Evolutionary conservation across 2,329 filamentous ascomycete genomes (phyloP), one percentile per base, ranked within the genome.

Genomic region (Fusarium agapanthi): DNA sequence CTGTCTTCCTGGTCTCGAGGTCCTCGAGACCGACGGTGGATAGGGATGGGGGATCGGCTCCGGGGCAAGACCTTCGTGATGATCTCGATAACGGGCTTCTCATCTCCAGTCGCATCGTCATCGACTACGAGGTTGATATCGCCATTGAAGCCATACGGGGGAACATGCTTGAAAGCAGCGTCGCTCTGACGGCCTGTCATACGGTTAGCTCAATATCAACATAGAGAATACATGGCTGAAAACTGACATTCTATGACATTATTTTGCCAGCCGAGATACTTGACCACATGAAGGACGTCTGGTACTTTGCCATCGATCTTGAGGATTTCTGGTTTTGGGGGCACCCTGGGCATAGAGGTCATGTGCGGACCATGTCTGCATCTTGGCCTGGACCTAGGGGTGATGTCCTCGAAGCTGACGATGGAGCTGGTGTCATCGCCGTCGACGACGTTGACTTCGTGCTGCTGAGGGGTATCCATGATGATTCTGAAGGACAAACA

Each of bases 31-130:
- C 60, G 72, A 41, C 62, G 60, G 32, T 22, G 67, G 60, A 8
- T 35, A 32, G 48, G 40, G 16, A 38, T 35, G 12, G 28, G 37
- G 20, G 59, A 24, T 37, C 56, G 47, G 20, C 51, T 66, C 13
- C 47, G 54, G 50, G 78, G 69, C 44, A 80, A 80, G 40, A 86
- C 78, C 26, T 79, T 80, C 14, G 84, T 85, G 32, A 84, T 67
- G 56, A 86, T 84, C 71, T 86, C 84, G n/a, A 86, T 76, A 18
- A 86, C 77, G 3, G 84, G 81, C 60, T 80, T 79, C 56, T 77
- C 74, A 18, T 51, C 43, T 14, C 60, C 45, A 13, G 22, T 62
- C 20, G 65, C 58, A 20, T 54, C 69, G 13, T 65, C 67, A 16
- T 67, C 65, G 10, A 67, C 71, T 16, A 74, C 74, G 9, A 71